Percentiles rank a stretch among this genome's conserved stretches.
phyloP scores from a whole-genome alignment of 2,329 filamentous ascomycete species.

The Talaromyces sp. region DNA sequence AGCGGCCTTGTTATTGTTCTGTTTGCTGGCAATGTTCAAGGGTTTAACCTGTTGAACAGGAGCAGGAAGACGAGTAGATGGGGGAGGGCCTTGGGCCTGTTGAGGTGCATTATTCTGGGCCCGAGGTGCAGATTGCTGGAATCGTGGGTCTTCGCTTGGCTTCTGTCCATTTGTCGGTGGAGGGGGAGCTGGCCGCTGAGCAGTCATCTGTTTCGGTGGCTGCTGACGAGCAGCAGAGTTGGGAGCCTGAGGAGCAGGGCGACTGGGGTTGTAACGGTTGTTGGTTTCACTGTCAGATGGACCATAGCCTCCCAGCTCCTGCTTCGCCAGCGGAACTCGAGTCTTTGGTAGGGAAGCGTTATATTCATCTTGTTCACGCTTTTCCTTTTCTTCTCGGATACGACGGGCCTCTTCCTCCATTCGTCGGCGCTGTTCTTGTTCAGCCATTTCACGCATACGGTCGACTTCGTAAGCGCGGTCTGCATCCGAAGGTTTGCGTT shows the following conservation, averaged over 20 bases:
- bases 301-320: constrained; percentile 74
- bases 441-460: constrained; percentile 54
- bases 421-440: constrained; percentile 42
- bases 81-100: constrained; percentile 39
- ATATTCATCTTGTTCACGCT: constrained; percentile 78
- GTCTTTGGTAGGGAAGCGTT: constrained; percentile 83
- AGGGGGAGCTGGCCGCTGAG: constrained; percentile 78
- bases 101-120: constrained; percentile 40
- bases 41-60: constrained; percentile 62
- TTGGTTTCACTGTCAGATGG: constrained; percentile 40
- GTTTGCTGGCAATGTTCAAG: constrained; percentile 69
- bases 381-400: constrained; percentile 53
- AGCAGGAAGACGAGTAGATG: constrained; percentile 54
- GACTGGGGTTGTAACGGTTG: constrained; percentile 72
- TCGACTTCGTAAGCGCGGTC: constrained; percentile 42
- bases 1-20: constrained; percentile 40
- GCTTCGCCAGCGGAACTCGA: constrained; percentile 75
- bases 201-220: constrained; percentile 53
- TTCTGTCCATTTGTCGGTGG: constrained; percentile 46
- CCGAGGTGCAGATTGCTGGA: constrained; percentile 37
- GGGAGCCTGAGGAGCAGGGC: constrained; percentile 78
- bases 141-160: constrained; percentile 23
- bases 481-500: constrained; percentile 55
- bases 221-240: constrained; percentile 40
- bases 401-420: constrained; percentile 52